A percentile compares a stretch with the other conserved stretches of the same genome.
These are phyloP conservation scores for Cladosporium oxysporum DNA, from an alignment of 2,329 filamentous ascomycete genomes.

Conservation along the genomic window DNA sequence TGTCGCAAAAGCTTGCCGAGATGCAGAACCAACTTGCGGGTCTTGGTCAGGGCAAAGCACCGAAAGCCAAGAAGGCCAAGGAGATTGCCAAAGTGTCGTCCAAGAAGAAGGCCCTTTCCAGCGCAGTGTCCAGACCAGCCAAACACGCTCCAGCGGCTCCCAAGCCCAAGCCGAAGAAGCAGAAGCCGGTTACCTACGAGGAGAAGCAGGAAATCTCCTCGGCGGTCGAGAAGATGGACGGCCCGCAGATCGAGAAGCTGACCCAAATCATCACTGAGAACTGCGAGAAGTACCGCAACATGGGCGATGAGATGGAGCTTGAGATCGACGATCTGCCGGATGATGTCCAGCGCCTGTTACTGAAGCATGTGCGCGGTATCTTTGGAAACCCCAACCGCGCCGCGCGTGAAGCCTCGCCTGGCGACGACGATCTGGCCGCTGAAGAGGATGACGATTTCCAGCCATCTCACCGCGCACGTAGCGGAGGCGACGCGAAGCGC, in stretches of 20 bases:
- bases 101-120: conserved; percentile 24
- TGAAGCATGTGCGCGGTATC: conserved; percentile 54
- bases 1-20: conserved; percentile 65
- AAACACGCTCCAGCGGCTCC: conserved; percentile 18
- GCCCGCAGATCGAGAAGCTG: conserved; percentile 74
- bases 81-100: conserved; percentile 23
- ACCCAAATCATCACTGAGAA: conserved; percentile 90
- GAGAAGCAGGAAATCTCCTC: conserved; percentile 88
- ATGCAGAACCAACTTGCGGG: conserved; percentile 46
- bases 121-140: conserved; percentile 22
- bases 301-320: conserved; percentile 64
- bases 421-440: conserved; percentile 40
- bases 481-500: conserved; percentile 50
- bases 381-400: conserved; percentile 35
- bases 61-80: conserved; percentile 40
- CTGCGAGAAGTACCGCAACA: conserved; percentile 64
- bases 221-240: conserved; percentile 62
- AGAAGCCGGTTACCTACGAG: conserved; percentile 67
- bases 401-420: conserved; percentile 27
- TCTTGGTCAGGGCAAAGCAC: conserved; percentile 46
- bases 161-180: conserved; percentile 58
- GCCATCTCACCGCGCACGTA: conserved; percentile 34
- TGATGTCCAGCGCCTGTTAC: conserved; percentile 57
- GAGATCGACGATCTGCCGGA: conserved; percentile 62
- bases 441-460: conserved; percentile 53